Evolutionary conservation across 192 early-diverging fungal species (phyloP), one percentile per base, ranked within the genome.

Genomic region (Coemansia sp.): DNA sequence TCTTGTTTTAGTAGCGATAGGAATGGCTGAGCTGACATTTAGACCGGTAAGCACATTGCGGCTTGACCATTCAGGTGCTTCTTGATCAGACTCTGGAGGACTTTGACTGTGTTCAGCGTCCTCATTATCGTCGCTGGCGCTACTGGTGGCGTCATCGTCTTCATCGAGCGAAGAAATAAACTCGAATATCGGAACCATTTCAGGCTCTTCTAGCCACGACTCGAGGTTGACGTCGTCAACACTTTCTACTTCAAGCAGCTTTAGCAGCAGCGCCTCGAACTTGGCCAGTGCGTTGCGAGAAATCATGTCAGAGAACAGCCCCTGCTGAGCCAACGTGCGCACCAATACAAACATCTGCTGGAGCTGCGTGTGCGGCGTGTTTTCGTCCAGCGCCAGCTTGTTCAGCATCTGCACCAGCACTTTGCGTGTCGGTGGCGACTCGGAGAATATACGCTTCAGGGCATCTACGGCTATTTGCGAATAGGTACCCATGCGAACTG

Each of bases 381-480:
- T 54, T 9, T 82, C 79, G 45, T 82, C 79, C 0, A 82, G 64
- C 1, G 65, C 59, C 47, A 87, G 68, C 69, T 84, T 87, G 69
- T 80, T 82, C 6, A 92, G 73, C 49, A 87, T 65, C 61, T 89
- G 86, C 7, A 85, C 78, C 48, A 89, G 82, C 3, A 85, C 67
- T 67, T 90, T 92, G 58, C 89, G 75, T 1, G 79, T 82, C 27
- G 75, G 84, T 71, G 84, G 78, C 2, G 75, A 59, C 19, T 71
- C 73, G 19, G 51, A 55, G 59, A 82, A 82, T 26, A 65, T 61
- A n/a, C 61, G 58, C 64, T 88, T 87, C 27, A 92, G 72, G 11
- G 89, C 73, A 2, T 89, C 83, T n/a, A 90, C 68, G 7, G 86
- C 91, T 23, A 94, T 61, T 39, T 72, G 58, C 26, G 74, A 27